Conservation (phyloP, 75 land plant genomes). For the Azolla pinnata region DNA sequence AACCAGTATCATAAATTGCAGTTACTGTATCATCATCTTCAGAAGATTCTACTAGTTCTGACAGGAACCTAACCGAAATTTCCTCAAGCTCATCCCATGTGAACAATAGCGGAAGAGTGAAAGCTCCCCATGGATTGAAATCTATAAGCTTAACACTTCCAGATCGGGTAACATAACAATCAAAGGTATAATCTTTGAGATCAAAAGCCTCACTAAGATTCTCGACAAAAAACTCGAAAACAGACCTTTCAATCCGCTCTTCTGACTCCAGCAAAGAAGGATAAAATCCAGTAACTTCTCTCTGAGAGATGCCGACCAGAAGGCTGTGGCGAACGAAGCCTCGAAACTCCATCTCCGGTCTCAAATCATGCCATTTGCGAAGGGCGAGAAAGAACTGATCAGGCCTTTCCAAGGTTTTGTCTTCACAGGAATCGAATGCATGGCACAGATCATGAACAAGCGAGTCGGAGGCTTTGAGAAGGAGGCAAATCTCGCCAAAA, state of each 20-base stretch:
- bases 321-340: conserved; percentile 43
- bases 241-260: conserved; percentile 17
- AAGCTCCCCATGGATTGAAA: conserved; percentile 77
- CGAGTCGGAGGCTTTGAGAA: conserved; percentile 64
- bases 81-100: conserved; percentile 79
- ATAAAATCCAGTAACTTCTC: conserved; percentile 80
- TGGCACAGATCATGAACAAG: conserved; percentile 67
- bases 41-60: background rate
- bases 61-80: background rate
- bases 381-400: conserved; percentile 48
- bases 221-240: conserved; percentile 40
- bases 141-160: conserved; percentile 57
- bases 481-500: conserved; percentile 61
- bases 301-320: conserved; percentile 65
- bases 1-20: background rate
- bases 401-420: conserved; percentile 30
- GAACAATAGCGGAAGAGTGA: conserved; percentile 68
- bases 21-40: background rate
- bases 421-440: conserved; percentile 61
- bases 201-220: conserved; percentile 42
- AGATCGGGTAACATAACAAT: conserved; percentile 59
- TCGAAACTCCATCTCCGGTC: conserved; percentile 85
- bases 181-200: conserved; percentile 60
- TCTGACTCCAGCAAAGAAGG: conserved; percentile 39
- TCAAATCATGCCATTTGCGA: conserved; percentile 65